Percentiles rank a stretch among this genome's conserved stretches.
Conservation (phyloP, 1,284 basidiomycete genomes). For the Abortiporus biennis region DNA sequence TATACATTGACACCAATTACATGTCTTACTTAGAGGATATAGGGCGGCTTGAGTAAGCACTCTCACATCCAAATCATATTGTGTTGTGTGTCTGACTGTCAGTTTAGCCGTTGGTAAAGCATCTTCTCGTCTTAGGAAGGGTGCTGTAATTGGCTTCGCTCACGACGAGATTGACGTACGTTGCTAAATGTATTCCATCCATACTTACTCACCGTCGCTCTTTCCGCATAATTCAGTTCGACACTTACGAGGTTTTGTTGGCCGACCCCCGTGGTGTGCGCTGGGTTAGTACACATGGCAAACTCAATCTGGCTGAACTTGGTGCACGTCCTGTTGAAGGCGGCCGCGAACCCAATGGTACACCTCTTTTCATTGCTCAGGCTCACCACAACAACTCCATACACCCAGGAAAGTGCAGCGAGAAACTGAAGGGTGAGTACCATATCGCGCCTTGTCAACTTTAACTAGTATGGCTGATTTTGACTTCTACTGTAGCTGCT, state of each 20-base stretch:
- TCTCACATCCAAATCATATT: neutral
- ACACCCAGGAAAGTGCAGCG: slow-evolving; percentile 60
- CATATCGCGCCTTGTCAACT: neutral
- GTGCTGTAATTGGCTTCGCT: slow-evolving; percentile 55
- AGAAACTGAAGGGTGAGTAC: slow-evolving; percentile 44
- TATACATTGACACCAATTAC: too few relatives aligned
- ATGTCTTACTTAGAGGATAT: neutral
- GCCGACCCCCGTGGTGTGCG: slow-evolving; percentile 50
- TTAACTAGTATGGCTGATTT: slow-evolving; percentile 2
- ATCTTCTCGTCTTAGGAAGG: slow-evolving; percentile 46
- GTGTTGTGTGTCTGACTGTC: neutral
- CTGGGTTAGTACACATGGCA: slow-evolving; percentile 50
- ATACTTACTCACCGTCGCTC: neutral
- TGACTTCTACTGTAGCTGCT: slow-evolving; percentile 28
- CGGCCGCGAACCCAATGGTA: slow-evolving; percentile 58
- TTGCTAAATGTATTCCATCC: slow-evolving; percentile 5
- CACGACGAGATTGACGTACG: slow-evolving; percentile 53
- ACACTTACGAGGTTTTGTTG: slow-evolving; percentile 41
- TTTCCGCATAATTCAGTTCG: slow-evolving; percentile 2
- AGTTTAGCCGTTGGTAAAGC: slow-evolving; percentile 61
- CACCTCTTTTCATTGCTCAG: slow-evolving; percentile 53
- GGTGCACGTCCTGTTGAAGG: slow-evolving; percentile 55
- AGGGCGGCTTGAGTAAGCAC: neutral
- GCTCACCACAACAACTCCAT: slow-evolving; percentile 44
- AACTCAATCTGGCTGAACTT: slow-evolving; percentile 36